Conservation (phyloP, 2,329 filamentous ascomycete species). For the Hortaea werneckii region DNA sequence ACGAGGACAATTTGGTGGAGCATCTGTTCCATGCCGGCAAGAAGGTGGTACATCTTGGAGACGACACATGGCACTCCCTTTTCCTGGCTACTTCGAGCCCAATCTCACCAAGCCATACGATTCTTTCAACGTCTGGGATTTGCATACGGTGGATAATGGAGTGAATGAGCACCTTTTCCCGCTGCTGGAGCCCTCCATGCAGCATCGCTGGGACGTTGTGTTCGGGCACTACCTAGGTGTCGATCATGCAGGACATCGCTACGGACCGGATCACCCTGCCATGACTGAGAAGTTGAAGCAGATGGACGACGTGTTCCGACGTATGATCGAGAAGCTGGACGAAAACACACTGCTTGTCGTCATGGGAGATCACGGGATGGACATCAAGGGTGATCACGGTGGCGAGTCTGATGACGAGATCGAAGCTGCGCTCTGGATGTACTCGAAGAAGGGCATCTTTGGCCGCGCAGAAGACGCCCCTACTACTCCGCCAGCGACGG, state of each 20-base stretch:
- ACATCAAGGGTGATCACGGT: slow-evolving; percentile 93
- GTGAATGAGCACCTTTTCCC: slow-evolving; percentile 87
- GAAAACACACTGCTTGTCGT: slow-evolving; percentile 82
- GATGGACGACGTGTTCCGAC: slow-evolving; percentile 73
- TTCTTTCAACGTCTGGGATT: slow-evolving; percentile 96
- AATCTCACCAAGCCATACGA: slow-evolving; percentile 84
- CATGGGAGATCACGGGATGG: slow-evolving; percentile 99
- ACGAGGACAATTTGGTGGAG: slow-evolving; percentile 72
- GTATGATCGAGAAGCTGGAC: slow-evolving; percentile 62
- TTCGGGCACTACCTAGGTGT: slow-evolving; percentile 92
- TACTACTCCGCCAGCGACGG: slow-evolving; percentile 48
- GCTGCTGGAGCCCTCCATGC: slow-evolving; percentile 55
- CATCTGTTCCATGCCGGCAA: slow-evolving; percentile 57
- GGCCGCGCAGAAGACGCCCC: slow-evolving; percentile 58
- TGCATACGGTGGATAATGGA: slow-evolving; percentile 93
- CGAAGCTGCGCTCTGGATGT: slow-evolving; percentile 95
- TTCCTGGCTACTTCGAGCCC: slow-evolving; percentile 85
- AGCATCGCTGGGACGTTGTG: slow-evolving; percentile 78
- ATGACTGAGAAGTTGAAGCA: slow-evolving; percentile 86
- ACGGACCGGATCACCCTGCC: slow-evolving; percentile 82
- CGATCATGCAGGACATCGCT: slow-evolving; percentile 92
- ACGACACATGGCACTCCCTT: slow-evolving; percentile 91
- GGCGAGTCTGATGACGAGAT: slow-evolving; percentile 95
- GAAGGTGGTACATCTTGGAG: slow-evolving; percentile 85
- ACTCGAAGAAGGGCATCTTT: slow-evolving; percentile 78